These are phyloP conservation scores for Malus orientalis DNA, from an alignment of 306 rosid genomes.

Conservation along the genomic window DNA sequence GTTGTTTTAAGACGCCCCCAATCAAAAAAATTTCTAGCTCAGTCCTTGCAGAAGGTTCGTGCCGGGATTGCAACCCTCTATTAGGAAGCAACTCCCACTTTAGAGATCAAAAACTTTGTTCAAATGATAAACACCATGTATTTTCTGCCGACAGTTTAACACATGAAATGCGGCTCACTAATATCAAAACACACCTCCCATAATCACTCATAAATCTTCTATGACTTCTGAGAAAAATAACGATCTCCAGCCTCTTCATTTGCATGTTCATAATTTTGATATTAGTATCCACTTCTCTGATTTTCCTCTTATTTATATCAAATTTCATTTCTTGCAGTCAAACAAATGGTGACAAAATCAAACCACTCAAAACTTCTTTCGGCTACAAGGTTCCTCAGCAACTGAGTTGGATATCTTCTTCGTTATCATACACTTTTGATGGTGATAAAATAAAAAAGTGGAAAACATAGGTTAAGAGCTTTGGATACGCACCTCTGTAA, in stretches of 20 bases:
- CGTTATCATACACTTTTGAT: not conserved
- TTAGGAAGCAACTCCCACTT: not conserved
- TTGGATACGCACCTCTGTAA: conserved; percentile 68
- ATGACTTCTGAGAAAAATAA: not conserved
- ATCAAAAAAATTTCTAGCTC: too few relatives aligned
- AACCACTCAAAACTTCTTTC: not conserved
- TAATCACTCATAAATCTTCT: not conserved
- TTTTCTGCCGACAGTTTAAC: not conserved
- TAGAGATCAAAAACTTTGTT: not conserved
- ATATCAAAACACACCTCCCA: not conserved
- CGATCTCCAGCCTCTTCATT: not conserved
- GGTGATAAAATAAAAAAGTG: not conserved
- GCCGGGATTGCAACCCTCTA: not conserved
- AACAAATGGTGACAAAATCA: not conserved
- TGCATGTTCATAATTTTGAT: not conserved
- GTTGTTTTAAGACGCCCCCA: too few relatives aligned
- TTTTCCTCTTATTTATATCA: not conserved
- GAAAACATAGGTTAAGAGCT: not conserved
- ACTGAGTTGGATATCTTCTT: not conserved
- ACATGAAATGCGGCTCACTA: not conserved
- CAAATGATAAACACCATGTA: not conserved
- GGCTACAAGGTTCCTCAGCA: not conserved
- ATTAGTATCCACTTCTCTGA: not conserved
- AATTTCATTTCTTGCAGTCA: not conserved
- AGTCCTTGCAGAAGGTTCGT: not conserved